Evolutionary conservation across 202 grass and related monocot genomes (phyloP), one percentile per base, ranked within the genome.

Genomic region (Carex sylvatica): DNA sequence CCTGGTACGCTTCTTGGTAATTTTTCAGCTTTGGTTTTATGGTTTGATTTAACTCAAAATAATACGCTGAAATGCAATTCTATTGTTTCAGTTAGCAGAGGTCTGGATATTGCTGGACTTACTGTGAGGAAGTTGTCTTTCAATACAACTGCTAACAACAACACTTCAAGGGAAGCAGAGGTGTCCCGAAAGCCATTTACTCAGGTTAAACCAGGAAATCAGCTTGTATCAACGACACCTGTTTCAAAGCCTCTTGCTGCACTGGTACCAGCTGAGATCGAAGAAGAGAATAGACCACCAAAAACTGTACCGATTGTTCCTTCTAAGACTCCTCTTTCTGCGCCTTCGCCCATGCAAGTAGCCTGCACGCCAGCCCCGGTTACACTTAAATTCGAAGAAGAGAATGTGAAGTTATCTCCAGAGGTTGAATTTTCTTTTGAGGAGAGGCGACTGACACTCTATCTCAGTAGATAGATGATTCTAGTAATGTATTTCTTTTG

Each of bases 391-490:
- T 88, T 83, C 23, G 89, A 93, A 56, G 85, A 87, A 35, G 79
- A 80, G 31, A 86, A 64, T 40, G 24, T 38, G 12, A 30, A 54
- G 68, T 56, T 86, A 76, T 82, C 66, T 10, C 84, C 78, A 42
- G 92, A 88, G 84, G 77, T 80, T 0, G 90, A 93, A 68, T 93
- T 89, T 83, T 99, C 96, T 4, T 95, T 95, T 26, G 96, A 99
- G 58, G 96, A 99, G 60, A 89, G 72, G 65, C 83, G 96, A 30
- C 84, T 99, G 5, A 89, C 86, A 6, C 24, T 80, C 56, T 99
- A 95, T 74, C 31, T 85, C 35, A 83, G 80, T 16, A 93, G 79
- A 56, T 85, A 82, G 80, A 66, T 81, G 19, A 55, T 38, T 61
- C 87, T 74, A 44, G 85, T 74, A 44, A 33, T 62, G 54, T 70